Conservation (phyloP, 805 yeast species). For the Kodamaea restingae region DNA sequence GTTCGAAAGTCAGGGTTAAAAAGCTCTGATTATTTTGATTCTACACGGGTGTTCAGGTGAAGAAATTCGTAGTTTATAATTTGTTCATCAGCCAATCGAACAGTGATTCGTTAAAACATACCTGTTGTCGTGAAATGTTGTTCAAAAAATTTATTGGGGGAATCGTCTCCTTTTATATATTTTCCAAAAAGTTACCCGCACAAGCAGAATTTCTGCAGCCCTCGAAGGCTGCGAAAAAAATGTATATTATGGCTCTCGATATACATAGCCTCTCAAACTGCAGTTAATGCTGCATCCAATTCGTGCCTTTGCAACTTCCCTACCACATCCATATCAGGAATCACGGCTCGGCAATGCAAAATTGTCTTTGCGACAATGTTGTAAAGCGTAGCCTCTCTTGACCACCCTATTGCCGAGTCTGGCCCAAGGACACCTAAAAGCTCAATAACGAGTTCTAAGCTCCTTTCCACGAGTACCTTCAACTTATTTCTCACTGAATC, state of each 20-base stretch:
- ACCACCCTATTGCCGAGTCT: conserved; percentile 10
- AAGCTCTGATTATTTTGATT: conserved; percentile 60
- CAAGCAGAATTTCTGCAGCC: conserved; percentile 1
- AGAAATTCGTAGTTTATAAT: conserved; percentile 53
- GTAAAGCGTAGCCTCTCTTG: conserved; percentile 7
- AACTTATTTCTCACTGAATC: neutral
- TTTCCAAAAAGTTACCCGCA: conserved; percentile 5
- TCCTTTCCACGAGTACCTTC: neutral
- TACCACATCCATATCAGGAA: neutral
- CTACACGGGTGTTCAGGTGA: conserved; percentile 64
- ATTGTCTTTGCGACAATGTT: conserved; percentile 6
- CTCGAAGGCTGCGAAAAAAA: neutral
- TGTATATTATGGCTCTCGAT: neutral
- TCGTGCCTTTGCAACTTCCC: neutral
- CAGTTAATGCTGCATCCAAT: neutral
- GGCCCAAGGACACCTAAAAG: neutral
- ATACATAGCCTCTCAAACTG: no score
- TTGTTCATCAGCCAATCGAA: conserved; percentile 27
- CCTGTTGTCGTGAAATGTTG: conserved; percentile 6
- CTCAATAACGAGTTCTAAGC: neutral
- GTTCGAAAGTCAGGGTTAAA: conserved; percentile 53
- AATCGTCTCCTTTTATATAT: conserved; percentile 2
- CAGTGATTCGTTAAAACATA: conserved; percentile 4
- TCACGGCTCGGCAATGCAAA: conserved; percentile 4
- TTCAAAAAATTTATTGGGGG: neutral